Percentiles rank a stretch among this genome's conserved stretches.
Conservation (phyloP, 2,329 filamentous ascomycete species). For the Ceratocystis harringtonii region DNA sequence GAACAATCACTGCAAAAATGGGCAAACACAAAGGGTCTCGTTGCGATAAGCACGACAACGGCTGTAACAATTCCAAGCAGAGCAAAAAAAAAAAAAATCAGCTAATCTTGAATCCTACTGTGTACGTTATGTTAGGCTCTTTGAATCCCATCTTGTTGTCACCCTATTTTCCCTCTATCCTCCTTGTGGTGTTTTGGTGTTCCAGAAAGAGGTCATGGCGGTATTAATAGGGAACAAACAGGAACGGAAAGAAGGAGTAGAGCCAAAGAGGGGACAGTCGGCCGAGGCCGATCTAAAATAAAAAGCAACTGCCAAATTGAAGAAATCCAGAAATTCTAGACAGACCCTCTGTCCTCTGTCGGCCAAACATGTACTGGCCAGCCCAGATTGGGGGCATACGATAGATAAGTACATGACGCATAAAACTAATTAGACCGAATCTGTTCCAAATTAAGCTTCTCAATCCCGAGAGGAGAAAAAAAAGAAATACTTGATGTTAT, state of each 20-base stretch:
- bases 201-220: conserved; percentile 1
- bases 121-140: no score
- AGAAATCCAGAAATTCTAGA: background rate
- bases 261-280: background rate
- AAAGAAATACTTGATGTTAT: background rate
- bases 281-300: background rate
- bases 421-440: no score
- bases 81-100: background rate
- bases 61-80: background rate
- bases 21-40: background rate
- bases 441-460: no score
- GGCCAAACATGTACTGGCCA: no score
- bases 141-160: no score
- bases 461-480: no score
- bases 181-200: background rate
- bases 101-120: background rate
- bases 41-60: background rate
- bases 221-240: background rate
- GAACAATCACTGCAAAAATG: background rate
- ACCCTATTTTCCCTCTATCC: background rate
- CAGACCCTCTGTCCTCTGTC: background rate
- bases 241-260: background rate
- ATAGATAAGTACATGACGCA: background rate
- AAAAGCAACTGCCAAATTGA: background rate
- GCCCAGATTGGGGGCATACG: background rate